Evolutionary conservation across 208 protist genomes (phyloP).

Genomic region (Trypanosoma boissoni): DNA sequence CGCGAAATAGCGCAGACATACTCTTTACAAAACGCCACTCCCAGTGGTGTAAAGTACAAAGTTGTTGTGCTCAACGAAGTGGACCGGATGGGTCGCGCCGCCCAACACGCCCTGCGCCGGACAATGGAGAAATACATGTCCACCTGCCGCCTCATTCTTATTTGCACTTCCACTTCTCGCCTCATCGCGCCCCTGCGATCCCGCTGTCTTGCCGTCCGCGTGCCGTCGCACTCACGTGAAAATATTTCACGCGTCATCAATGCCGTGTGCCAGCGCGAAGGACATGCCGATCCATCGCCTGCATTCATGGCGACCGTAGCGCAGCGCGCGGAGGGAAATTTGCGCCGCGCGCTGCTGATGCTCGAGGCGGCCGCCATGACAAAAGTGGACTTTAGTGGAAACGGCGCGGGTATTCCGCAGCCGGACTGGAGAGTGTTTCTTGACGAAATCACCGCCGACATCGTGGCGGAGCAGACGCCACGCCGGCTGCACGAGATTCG

Average conservation of each 20-base stretch:
- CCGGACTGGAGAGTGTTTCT: slow-evolving; percentile 97
- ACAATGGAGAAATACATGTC: slow-evolving; percentile 99
- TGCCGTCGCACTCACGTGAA: slow-evolving; percentile 92
- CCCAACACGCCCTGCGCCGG: slow-evolving; percentile 98
- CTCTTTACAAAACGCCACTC: slow-evolving; percentile 58
- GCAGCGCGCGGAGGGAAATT: slow-evolving; percentile 89
- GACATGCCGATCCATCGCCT: slow-evolving; percentile 43
- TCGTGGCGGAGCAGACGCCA: slow-evolving; percentile 95
- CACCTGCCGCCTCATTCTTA: slow-evolving; percentile 97
- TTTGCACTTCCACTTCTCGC: slow-evolving; percentile 91
- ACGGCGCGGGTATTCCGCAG: slow-evolving; percentile 64
- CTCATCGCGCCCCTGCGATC: slow-evolving; percentile 97
- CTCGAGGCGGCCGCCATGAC: slow-evolving; percentile 93
- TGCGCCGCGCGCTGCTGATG: slow-evolving; percentile 96
- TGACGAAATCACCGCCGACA: slow-evolving; percentile 85
- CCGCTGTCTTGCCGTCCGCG: slow-evolving; percentile 97
- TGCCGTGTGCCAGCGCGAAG: slow-evolving; percentile 71
- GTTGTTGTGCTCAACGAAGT: slow-evolving; percentile 98
- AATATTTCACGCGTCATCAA: slow-evolving; percentile 83
- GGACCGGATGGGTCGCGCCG: slow-evolving; percentile 94
- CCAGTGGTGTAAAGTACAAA: slow-evolving; percentile 69
- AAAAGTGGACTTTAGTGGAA: slow-evolving; percentile 80
- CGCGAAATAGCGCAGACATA: slow-evolving; percentile 98
- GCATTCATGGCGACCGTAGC: slow-evolving; percentile 74
- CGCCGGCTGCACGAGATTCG: slow-evolving; percentile 92